A percentile compares a stretch with the other conserved stretches of the same genome.
phyloP scores from a whole-genome alignment of 345 rosid species.

The Pugionium dolabratum region DNA sequence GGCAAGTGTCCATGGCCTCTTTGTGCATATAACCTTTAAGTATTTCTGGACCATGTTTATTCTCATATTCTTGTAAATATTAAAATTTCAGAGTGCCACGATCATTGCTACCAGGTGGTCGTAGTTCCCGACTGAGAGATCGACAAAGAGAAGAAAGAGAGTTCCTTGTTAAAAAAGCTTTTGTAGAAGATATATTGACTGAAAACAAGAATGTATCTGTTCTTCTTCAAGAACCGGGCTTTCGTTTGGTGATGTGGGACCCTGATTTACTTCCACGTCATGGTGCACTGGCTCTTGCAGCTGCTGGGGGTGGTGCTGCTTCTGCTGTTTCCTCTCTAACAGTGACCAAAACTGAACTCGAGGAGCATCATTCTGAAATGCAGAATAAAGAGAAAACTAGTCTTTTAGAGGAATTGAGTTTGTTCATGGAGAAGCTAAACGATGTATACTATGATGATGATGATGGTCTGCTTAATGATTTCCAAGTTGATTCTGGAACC shows the following conservation, averaged over 20 bases:
- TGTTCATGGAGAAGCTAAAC: slow-evolving; percentile 77
- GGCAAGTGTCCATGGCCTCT: slow-evolving; percentile 49
- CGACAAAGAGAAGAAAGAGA: slow-evolving; percentile 92
- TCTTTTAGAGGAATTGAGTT: slow-evolving; percentile 77
- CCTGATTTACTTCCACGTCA: slow-evolving; percentile 73
- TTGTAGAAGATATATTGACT: slow-evolving; percentile 75
- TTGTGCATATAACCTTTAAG: slow-evolving; percentile 13
- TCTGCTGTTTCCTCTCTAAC: slow-evolving; percentile 37
- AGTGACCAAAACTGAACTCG: slow-evolving; percentile 42
- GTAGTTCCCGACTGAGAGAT: slow-evolving; percentile 93
- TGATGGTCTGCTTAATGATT: slow-evolving; percentile 73
- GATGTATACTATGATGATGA: slow-evolving; percentile 63
- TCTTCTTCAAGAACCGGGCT: slow-evolving; percentile 58
- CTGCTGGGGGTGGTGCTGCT: slow-evolving; percentile 33
- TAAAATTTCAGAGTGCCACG: slow-evolving; percentile 77
- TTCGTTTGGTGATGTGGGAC: slow-evolving; percentile 70
- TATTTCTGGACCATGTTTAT: slow-evolving; percentile 5
- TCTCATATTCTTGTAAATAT: slow-evolving; percentile 35
- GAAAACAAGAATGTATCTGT: slow-evolving; percentile 62
- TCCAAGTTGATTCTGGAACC: slow-evolving; percentile 89
- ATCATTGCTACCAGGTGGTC: slow-evolving; percentile 90
- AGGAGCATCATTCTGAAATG: slow-evolving; percentile 41
- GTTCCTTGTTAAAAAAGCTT: slow-evolving; percentile 83
- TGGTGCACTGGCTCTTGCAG: slow-evolving; percentile 51
- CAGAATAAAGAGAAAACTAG: slow-evolving; percentile 43